Conservation (phyloP, 2,329 filamentous ascomycete genomes). For the Byssochlamys sp. region DNA sequence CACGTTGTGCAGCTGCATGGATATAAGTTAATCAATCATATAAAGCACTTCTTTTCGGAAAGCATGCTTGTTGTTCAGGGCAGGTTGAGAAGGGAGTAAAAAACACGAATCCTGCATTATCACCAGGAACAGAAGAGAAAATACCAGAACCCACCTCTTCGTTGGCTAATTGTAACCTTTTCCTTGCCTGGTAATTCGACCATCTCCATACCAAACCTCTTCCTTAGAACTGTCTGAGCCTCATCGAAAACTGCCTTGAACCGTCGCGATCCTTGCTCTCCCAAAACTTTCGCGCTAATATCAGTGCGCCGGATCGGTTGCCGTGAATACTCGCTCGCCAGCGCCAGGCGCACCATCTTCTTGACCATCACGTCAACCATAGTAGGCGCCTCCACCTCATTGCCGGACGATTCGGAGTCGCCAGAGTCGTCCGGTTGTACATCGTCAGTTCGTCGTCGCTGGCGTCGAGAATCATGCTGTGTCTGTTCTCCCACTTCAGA, state of each 20-base stretch:
- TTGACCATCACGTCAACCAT: slow-evolving; percentile 42
- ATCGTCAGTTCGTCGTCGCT: slow-evolving; percentile 1
- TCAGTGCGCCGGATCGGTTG: slow-evolving; percentile 49
- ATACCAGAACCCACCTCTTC: slow-evolving; percentile 50
- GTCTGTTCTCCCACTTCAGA: not conserved
- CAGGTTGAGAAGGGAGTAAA: not conserved
- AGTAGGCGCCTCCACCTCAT: slow-evolving; percentile 14
- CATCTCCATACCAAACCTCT: slow-evolving; percentile 86
- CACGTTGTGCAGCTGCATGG: slow-evolving; percentile 40
- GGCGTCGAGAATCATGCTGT: not conserved
- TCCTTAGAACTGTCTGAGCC: slow-evolving; percentile 62
- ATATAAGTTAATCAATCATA: not conserved
- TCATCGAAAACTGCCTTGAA: slow-evolving; percentile 70
- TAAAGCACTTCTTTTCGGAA: not conserved
- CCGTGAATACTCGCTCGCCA: slow-evolving; percentile 52
- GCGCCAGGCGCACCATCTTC: slow-evolving; percentile 52
- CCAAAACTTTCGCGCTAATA: slow-evolving; percentile 59
- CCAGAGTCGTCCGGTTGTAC: not conserved
- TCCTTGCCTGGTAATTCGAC: slow-evolving; percentile 71
- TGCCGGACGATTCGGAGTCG: slow-evolving; percentile 9
- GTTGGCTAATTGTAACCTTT: slow-evolving; percentile 69
- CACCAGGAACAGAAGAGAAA: slow-evolving; percentile 1
- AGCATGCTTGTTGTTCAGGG: not conserved
- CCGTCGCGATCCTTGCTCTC: slow-evolving; percentile 52
- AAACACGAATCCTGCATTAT: not conserved